Conservation (phyloP, 495 filamentous ascomycete genomes). For the Penicillium bovifimosum region DNA sequence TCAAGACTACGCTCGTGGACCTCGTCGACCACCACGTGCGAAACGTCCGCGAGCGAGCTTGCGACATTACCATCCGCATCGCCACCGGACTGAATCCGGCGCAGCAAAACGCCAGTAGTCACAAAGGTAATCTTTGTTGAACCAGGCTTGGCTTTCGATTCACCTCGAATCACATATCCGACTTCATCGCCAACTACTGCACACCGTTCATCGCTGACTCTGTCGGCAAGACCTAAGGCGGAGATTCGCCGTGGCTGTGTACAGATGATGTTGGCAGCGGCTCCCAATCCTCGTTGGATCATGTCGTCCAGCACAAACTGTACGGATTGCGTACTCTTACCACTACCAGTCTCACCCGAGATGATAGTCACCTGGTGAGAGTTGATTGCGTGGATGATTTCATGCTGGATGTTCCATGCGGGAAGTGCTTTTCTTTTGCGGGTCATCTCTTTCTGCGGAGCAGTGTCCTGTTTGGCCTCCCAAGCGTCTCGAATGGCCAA, state of each 20-base stretch:
- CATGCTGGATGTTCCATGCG: slow-evolving; percentile 77
- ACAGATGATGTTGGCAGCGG: slow-evolving; percentile 83
- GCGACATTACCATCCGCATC: slow-evolving; percentile 71
- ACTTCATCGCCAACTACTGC: slow-evolving; percentile 78
- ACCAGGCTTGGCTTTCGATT: slow-evolving; percentile 62
- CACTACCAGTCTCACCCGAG: slow-evolving; percentile 91
- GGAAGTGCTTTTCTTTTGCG: slow-evolving; percentile 65
- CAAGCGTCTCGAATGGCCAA: slow-evolving; percentile 45
- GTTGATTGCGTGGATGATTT: slow-evolving; percentile 67
- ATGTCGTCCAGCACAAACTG: slow-evolving; percentile 94
- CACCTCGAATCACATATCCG: slow-evolving; percentile 91
- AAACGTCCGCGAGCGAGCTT: slow-evolving; percentile 77
- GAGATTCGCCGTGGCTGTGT: slow-evolving; percentile 95
- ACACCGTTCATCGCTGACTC: slow-evolving; percentile 89
- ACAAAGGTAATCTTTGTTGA: slow-evolving; percentile 90
- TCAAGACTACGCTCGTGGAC: slow-evolving; percentile 95
- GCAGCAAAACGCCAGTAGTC: slow-evolving; percentile 91
- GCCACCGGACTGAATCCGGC: slow-evolving; percentile 81
- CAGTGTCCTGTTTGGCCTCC: slow-evolving; percentile 48
- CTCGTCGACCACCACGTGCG: slow-evolving; percentile 93
- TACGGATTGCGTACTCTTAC: slow-evolving; percentile 94
- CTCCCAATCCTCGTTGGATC: slow-evolving; percentile 68
- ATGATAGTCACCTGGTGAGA: slow-evolving; percentile 87
- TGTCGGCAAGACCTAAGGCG: slow-evolving; percentile 86
- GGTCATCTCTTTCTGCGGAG: slow-evolving; percentile 66